A percentile compares a stretch with the other conserved stretches of the same genome.
These are phyloP conservation scores for Lichtheimia corymbifera DNA, from an alignment of 371 early-diverging fungal species.

Conservation along the genomic window DNA sequence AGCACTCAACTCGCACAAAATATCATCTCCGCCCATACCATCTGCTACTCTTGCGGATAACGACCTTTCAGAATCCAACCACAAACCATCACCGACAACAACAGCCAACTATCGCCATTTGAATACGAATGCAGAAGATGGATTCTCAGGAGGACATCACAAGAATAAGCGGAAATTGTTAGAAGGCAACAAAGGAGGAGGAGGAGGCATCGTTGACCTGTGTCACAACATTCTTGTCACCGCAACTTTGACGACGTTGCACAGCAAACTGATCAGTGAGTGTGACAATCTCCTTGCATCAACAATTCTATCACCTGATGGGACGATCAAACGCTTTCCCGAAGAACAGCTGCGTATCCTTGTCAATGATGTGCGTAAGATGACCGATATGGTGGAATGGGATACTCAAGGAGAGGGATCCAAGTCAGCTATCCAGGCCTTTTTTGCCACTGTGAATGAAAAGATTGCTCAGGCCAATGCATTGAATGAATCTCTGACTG, in stretches of 20 bases:
- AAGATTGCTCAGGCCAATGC: conserved; percentile 10
- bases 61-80: no score
- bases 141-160: no score
- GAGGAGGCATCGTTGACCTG: background rate
- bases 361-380: conserved; percentile 32
- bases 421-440: conserved; percentile 8
- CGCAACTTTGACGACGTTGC: conserved; percentile 42
- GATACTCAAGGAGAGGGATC: conserved; percentile 14
- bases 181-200: background rate
- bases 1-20: background rate
- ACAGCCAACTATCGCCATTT: no score
- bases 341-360: conserved; percentile 29
- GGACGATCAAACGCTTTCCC: conserved; percentile 19
- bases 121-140: no score
- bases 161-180: no score
- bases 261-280: conserved; percentile 41
- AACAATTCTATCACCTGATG: conserved; percentile 6
- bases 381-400: conserved; percentile 52
- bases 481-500: background rate
- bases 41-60: no score
- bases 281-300: conserved; percentile 35
- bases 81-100: no score
- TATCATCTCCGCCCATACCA: no score
- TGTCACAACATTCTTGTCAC: conserved; percentile 29
- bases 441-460: conserved; percentile 11